Base-by-base conservation (phyloP, 2,329 filamentous ascomycete species). In the Arthrocladium fulminans region DNA sequence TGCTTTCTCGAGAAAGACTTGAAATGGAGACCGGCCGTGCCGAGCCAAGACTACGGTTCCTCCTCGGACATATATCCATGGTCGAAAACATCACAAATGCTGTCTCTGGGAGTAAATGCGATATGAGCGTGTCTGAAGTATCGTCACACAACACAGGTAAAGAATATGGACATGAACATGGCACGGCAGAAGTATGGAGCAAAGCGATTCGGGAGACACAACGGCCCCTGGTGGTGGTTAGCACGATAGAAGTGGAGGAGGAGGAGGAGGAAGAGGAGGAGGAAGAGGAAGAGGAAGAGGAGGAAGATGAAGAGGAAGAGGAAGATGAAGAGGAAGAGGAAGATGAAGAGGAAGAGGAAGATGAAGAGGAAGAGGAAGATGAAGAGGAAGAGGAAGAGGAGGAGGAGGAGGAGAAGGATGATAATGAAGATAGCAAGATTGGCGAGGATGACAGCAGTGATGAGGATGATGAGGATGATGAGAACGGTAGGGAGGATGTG, bases 1-100 rank as follows among this genome's bases (percentile, higher is more conserved):
- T 7, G 34, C 34, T 38, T 38, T 38, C 34, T 8, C 34, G 34
- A 38, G 34, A 15, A 38, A 38, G 34, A 38, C 34, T 38, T 38
- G 34, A 38, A 20, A n/a, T 38, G 34, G 34, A 38, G 34, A 15
- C 34, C 17, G 12, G 34, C 8, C 34, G 34, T 38, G 34, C 34
- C 8, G 34, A 38, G 17, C 34, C 34, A 17, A 38, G 34, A 20
- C 34, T 38, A 38, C 34, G 34, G 34, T 38, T 38, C 34, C 34
- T 38, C 17, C 34, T 38, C 12, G 34, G 34, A 15, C 34, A 38
- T 38, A 15, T 15, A 38, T 38, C 12, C 17, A 38, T 38, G 15
- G 34, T 17, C 34, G 34, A 38, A 6, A 17, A 38, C 17, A 38
- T 17, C 17, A 38, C 34, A 8, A 38, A 38, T 15, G 17, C 34